Evolutionary conservation across 2,329 filamentous ascomycete genomes (phyloP).

Genomic region (Chrysosporium queenslandicum): DNA sequence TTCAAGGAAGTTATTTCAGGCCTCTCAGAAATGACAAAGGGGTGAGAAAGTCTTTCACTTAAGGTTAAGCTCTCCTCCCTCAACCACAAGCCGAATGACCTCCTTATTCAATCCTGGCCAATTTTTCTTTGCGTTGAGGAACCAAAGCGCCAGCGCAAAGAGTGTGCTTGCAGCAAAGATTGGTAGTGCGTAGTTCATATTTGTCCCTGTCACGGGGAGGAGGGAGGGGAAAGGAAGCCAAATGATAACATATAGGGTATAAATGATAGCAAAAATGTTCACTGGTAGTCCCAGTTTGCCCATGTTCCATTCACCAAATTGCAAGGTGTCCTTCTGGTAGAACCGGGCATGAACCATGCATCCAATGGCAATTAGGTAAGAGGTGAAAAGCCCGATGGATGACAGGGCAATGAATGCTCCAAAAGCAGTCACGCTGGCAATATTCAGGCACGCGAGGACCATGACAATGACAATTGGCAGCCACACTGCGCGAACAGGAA

Average conservation of each 20-base stretch:
- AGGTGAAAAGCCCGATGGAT: constrained; percentile 31
- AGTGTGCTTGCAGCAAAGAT: constrained; percentile 23
- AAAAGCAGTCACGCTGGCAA: constrained; percentile 33
- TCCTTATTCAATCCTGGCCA: constrained; percentile 18
- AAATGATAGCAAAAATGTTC: constrained; percentile 31
- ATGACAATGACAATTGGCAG: constrained; percentile 27
- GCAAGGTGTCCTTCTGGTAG: constrained; percentile 17
- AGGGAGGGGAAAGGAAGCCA: constrained; percentile 29
- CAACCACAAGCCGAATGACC: constrained; percentile 17
- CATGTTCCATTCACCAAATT: constrained; percentile 27
- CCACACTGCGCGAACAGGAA: constrained; percentile 32
- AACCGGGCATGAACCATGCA: constrained; percentile 29
- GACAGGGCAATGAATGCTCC: constrained; percentile 34
- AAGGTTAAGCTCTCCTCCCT: constrained; percentile 16
- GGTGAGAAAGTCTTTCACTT: constrained; percentile 6
- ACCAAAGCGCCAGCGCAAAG: constrained; percentile 16
- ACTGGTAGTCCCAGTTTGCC: constrained; percentile 24
- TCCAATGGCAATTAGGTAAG: constrained; percentile 33
- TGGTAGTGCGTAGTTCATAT: constrained; percentile 34
- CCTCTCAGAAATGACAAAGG: background rate
- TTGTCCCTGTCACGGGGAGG: constrained; percentile 27
- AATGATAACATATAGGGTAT: constrained; percentile 25
- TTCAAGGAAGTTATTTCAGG: too few relatives aligned
- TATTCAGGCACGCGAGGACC: constrained; percentile 32
- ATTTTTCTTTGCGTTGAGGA: constrained; percentile 14